Evolutionary conservation across 1,284 basidiomycete species (phyloP), one percentile per base, ranked within the genome.

Genomic region (Chondrostereum purpureum): DNA sequence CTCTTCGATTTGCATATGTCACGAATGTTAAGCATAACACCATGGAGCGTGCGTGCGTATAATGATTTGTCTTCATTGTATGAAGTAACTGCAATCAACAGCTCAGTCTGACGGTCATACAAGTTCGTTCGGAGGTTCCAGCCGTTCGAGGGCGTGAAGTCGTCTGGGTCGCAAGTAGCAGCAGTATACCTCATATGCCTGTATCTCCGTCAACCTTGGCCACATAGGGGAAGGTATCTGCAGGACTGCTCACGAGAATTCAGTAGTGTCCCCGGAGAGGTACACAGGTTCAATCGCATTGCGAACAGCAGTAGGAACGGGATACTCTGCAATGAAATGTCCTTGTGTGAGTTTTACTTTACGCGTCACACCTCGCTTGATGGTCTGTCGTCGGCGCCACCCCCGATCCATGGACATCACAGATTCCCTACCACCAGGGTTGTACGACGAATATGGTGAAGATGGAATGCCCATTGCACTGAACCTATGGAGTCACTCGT

Each of bases 1-100:
- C 85, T 82, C 63, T 94, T 94, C 39, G 90, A 92, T 69, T 91
- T 93, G 78, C 92, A 96, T 53, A 98, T 97, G 59, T 98, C 93
- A 52, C 94, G 88, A 53, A 98, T 95, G 66, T 98, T 98, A 55
- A 94, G 67, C 93, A 98, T 97, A 59, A 98, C 88, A 50, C 90
- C 90, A 58, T 97, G 92, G 35, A 96, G 70, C 1, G 92, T 96
- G 51, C 92, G 84, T 19, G 92, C 83, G 57, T 94, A 93, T 5
- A 90, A 70, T 19, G 76, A 77, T 67, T 89, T 87, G 68, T 90
- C 85, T 62, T 79, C 77, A 52, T 80, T 80, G 62, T 80, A 80
- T 5, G 73, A 77, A 4, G 82, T 85, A 47, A 85, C 76, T 5
- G 80, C 81, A 46, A 92, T 88, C 36, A 90, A 69, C 13, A 91